Base-by-base conservation (phyloP, 2,329 filamentous ascomycete species). In the Westerdykella aurantiaca region DNA sequence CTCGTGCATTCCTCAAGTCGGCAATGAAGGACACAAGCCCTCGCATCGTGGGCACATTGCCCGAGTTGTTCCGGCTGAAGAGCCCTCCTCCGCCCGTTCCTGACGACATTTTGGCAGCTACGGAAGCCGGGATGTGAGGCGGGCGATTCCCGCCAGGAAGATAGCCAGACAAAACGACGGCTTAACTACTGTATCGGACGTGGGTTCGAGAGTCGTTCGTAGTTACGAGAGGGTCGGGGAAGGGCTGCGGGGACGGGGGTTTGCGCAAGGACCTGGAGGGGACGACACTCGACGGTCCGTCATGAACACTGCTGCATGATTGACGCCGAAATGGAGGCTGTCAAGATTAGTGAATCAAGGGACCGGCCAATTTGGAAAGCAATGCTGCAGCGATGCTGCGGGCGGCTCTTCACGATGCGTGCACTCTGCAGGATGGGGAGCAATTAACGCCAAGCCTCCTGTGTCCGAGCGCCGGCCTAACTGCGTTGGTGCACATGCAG, bases 1-100 rank as follows among this genome's bases (percentile, higher is more conserved):
- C 93, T 68, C 93, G 80, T 42, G 93, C 93, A 69, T 98, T 98
- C 66, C 93, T 79, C 61, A 98, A 70, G 68, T 98, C 93, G 49
- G 93, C 93, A 67, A 98, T 98, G 73, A 98, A 98, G 67, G 96
- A 94, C 38, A 98, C 93, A 56, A 98, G 76, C 22, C 93, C 68
- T 58, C 68, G 65, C 68, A 70, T 70, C 17, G 68, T 64, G 23
- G 64, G 60, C 34, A 64, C 62, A 57, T 69, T 69, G 54, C 67
- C 63, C 38, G 65, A 64, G 52, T 58, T 66, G 45, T 63, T 67
- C 51, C 68, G 66, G 54, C 66, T 68, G 58, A 70, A 70, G 42
- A 69, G 51, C 40, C 61, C 55, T 48, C 65, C 61, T 54, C 63
- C 61, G 45, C 62, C 64, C 48, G 59, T 54, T 48, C 63, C 59